phyloP scores from a whole-genome alignment of 108 stramenopile species.

The Mediolabrus comicus region DNA sequence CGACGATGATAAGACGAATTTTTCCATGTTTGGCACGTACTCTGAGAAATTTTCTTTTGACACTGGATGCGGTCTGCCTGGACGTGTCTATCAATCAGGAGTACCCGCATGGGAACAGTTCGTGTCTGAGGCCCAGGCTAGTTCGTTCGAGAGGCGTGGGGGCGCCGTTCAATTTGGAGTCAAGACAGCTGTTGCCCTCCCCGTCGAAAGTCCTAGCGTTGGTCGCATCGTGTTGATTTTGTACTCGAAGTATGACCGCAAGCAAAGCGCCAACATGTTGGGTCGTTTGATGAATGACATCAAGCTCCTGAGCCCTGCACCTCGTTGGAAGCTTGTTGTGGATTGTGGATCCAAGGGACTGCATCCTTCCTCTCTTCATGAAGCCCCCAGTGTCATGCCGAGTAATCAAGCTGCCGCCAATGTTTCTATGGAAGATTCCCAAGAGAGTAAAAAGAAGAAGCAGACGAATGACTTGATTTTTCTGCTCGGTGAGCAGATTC shows the following conservation, averaged over 20 bases:
- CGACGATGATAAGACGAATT: slow-evolving; percentile 53
- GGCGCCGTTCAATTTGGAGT: slow-evolving; percentile 85
- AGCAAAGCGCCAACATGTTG: slow-evolving; percentile 66
- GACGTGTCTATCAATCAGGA: slow-evolving; percentile 68
- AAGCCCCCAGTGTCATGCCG: neutral
- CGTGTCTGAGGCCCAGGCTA: slow-evolving; percentile 63
- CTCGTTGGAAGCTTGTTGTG: slow-evolving; percentile 89
- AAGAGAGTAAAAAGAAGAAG: neutral
- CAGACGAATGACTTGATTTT: slow-evolving; percentile 39
- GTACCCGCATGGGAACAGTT: slow-evolving; percentile 80
- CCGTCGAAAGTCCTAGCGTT: slow-evolving; percentile 82
- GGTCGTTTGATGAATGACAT: slow-evolving; percentile 65
- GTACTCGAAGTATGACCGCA: slow-evolving; percentile 75
- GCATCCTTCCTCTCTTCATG: slow-evolving; percentile 1
- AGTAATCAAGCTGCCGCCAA: neutral
- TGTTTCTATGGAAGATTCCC: neutral
- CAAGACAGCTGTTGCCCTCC: slow-evolving; percentile 81
- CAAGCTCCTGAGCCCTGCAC: slow-evolving; percentile 76
- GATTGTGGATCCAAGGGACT: slow-evolving; percentile 35
- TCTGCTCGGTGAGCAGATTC: slow-evolving; percentile 75
- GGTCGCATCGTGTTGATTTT: slow-evolving; percentile 77
- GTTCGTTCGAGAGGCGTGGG: slow-evolving; percentile 82
- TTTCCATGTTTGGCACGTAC: slow-evolving; percentile 80
- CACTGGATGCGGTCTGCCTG: slow-evolving; percentile 86
- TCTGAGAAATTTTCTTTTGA: slow-evolving; percentile 87